A percentile compares a stretch with the other conserved stretches of the same genome.
phyloP scores from a whole-genome alignment of 1,284 basidiomycete species.

The Ceratobasidium sp. region DNA sequence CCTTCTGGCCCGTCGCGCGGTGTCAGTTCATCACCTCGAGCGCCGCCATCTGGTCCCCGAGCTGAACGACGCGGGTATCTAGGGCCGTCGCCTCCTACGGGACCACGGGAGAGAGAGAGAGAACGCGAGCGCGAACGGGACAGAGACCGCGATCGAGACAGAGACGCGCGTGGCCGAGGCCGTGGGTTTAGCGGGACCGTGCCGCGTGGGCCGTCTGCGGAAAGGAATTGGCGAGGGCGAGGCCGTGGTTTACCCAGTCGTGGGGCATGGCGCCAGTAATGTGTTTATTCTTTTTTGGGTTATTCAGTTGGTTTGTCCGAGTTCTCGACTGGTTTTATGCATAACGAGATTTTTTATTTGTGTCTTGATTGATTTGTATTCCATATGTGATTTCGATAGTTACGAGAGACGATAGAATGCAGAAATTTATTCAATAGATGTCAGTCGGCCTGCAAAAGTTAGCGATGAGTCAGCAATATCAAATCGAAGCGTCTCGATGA shows the following conservation, averaged over 20 bases:
- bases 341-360: background rate
- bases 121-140: slow-evolving; percentile 32
- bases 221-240: slow-evolving; percentile 5
- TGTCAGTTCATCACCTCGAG: slow-evolving; percentile 22
- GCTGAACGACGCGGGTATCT: slow-evolving; percentile 23
- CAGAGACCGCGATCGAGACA: slow-evolving; percentile 20
- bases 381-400: background rate
- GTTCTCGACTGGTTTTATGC: background rate
- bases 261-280: slow-evolving; percentile 18
- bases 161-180: slow-evolving; percentile 21
- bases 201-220: slow-evolving; percentile 29
- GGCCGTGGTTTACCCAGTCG: slow-evolving; percentile 18
- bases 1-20: slow-evolving; percentile 26
- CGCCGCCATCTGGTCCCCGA: slow-evolving; percentile 33
- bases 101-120: slow-evolving; percentile 30
- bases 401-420: slow-evolving; percentile 13
- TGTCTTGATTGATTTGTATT: background rate
- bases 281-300: slow-evolving; percentile 14
- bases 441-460: no score
- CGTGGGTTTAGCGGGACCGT: slow-evolving; percentile 3
- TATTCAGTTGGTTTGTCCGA: background rate
- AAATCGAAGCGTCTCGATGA: background rate
- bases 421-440: background rate
- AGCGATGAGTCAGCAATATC: no score
- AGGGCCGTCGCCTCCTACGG: slow-evolving; percentile 23